phyloP scores from a whole-genome alignment of 306 rosid species.

The Styphnolobium japonicum region DNA sequence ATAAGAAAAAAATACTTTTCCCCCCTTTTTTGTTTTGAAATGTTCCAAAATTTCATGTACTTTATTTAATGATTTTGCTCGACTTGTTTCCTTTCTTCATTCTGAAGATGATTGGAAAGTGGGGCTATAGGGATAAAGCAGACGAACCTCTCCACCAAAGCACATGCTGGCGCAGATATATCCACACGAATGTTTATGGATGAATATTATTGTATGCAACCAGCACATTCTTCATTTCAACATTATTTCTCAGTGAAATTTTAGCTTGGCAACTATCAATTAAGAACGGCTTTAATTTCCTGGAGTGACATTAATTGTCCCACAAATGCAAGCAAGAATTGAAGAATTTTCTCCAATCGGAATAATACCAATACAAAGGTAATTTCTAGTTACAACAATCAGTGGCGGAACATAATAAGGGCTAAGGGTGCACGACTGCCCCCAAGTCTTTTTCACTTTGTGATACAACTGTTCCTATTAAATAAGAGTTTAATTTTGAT shows the following conservation, averaged over 20 bases:
- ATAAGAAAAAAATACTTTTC: background rate
- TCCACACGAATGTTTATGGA: slow-evolving; percentile 17
- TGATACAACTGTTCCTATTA: no score
- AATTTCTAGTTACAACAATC: background rate
- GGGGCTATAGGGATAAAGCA: slow-evolving; percentile 26
- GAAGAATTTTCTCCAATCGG: background rate
- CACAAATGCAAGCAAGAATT: background rate
- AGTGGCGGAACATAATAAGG: no score
- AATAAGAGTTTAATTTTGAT: no score
- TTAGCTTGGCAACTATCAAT: background rate
- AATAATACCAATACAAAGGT: background rate
- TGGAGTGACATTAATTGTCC: background rate
- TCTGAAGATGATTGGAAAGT: slow-evolving; percentile 20
- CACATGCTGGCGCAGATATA: slow-evolving; percentile 29
- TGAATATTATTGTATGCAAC: background rate
- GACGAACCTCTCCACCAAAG: slow-evolving; percentile 22
- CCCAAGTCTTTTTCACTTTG: no score
- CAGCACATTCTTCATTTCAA: background rate
- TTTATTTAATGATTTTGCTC: slow-evolving; percentile 11
- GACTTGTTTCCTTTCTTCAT: slow-evolving; percentile 12
- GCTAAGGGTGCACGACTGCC: no score
- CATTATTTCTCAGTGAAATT: background rate
- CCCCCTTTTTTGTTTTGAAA: background rate
- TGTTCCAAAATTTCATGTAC: background rate
- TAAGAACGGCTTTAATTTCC: background rate